These are phyloP conservation scores for Westerdykella ornata DNA, from an alignment of 2,329 filamentous ascomycete species.

Conservation along the genomic window DNA sequence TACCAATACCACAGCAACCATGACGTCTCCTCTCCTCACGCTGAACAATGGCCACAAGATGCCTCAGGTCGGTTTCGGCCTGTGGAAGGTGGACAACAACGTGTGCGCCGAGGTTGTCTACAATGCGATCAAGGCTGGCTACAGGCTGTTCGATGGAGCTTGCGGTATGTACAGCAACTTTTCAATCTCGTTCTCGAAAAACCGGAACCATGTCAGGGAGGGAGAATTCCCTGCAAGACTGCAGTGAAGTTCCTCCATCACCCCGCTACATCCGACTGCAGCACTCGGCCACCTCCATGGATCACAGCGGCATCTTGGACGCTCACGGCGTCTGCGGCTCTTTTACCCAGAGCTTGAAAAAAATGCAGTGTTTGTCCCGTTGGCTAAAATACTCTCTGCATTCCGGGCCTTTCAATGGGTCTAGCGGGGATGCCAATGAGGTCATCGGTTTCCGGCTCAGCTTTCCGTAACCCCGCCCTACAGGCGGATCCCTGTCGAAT, in stretches of 20 bases:
- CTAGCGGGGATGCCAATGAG: not conserved
- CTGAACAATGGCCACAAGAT: conserved; percentile 35
- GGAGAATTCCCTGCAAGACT: too few relatives aligned
- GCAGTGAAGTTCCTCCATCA: too few relatives aligned
- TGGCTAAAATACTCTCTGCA: not conserved
- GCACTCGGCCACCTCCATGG: not conserved
- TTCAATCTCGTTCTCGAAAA: not conserved
- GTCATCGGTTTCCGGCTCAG: not conserved
- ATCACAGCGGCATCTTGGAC: not conserved
- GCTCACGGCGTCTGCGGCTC: not conserved
- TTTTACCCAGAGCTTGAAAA: not conserved
- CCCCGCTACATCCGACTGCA: too few relatives aligned
- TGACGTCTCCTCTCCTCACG: conserved; percentile 24
- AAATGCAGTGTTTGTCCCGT: not conserved
- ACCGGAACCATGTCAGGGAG: too few relatives aligned
- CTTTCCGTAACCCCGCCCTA: not conserved
- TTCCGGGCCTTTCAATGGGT: not conserved
- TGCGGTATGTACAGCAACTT: conserved; percentile 24
- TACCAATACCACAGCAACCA: not conserved
- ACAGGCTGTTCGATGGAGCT: conserved; percentile 35
- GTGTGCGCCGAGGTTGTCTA: conserved; percentile 30
- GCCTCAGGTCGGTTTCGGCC: conserved; percentile 31
- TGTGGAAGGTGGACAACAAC: conserved; percentile 32
- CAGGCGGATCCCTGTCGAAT: not conserved
- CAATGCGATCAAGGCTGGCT: conserved; percentile 35